Percentiles rank a stretch among this genome's conserved stretches.
phyloP scores from a whole-genome alignment of 106 monocot genomes.

The Alisma plantagoaquatica region DNA sequence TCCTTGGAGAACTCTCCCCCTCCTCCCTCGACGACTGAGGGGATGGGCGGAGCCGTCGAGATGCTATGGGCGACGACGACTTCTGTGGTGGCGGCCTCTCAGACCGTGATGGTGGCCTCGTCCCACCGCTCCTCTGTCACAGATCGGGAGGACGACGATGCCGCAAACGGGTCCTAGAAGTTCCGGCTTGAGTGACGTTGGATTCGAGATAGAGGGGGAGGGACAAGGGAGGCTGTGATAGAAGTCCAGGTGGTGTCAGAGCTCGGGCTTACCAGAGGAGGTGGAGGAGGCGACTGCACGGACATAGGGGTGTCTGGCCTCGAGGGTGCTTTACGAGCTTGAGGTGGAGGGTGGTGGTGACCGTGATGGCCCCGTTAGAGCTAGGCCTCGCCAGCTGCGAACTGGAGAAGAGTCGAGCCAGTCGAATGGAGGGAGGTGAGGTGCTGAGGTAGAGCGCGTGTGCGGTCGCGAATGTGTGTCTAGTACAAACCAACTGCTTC shows the following conservation, averaged over 20 bases:
- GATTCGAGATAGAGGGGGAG: constrained; percentile 43
- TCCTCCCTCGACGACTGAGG: constrained; percentile 26
- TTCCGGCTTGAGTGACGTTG: constrained; percentile 57
- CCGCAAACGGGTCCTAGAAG: constrained; percentile 89
- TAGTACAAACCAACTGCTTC: constrained; percentile 54
- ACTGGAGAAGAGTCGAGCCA: constrained; percentile 73
- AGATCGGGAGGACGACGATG: constrained; percentile 40
- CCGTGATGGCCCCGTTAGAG: constrained; percentile 7
- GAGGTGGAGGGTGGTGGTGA: constrained; percentile 8
- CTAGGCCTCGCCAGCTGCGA: no score
- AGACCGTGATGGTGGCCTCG: constrained; percentile 25
- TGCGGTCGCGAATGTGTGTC: constrained; percentile 45
- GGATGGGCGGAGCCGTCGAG: constrained; percentile 26
- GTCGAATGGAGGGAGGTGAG: constrained; percentile 67
- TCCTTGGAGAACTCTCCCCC: no score
- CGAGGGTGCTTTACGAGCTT: constrained; percentile 18
- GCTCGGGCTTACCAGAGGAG: constrained; percentile 24
- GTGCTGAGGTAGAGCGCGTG: constrained; percentile 73
- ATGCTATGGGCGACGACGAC: no score
- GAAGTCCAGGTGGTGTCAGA: constrained; percentile 52
- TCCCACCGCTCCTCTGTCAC: constrained; percentile 55
- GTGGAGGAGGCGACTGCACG: constrained; percentile 17
- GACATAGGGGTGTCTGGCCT: constrained; percentile 8
- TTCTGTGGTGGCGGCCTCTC: constrained; percentile 13
- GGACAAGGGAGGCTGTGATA: constrained; percentile 32